Evolutionary conservation across 2,329 filamentous ascomycete species (phyloP), one percentile per base, ranked within the genome.

Genomic region (Colletotrichum sp.): DNA sequence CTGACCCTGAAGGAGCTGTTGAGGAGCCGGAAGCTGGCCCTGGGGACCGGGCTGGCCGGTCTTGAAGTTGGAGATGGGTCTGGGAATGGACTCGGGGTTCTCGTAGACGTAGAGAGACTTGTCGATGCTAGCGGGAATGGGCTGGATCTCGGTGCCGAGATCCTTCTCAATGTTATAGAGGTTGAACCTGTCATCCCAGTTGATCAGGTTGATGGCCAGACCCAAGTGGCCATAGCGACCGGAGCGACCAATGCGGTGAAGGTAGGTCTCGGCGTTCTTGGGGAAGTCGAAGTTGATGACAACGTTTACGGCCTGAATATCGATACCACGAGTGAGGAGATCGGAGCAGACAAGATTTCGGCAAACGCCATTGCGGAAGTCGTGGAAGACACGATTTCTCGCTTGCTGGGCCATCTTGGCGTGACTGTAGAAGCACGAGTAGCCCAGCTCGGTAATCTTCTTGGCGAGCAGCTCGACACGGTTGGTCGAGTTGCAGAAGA

Each of bases 271-370:
- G 18, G 97, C 98, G 82, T 99, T 99, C 89, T 99, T 99, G 71
- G 97, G 97, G 85, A 99, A 99, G 83, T 99, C 97, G 82, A 99
- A 99, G 89, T 99, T 99, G 92, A 99, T 99, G 84, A 99, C 97
- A 71, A 99, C 97, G 81, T 99, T 99, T 83, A 99, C 97, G 70
- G 97, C 97, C 86, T 99, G 97, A 79, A 99, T 99, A 87, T 99
- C 97, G 82, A 99, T 99, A 92, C 97, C 97, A 87, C 97, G 96
- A 78, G 97, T 99, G 78, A 99, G 91, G 52, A 99, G 90, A 87
- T 99, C 97, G 4, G 98, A 99, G 87, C 97, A 99, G 78, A 99
- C 97, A 49, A 99, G 92, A 85, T 99, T 99, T 82, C 97, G 95
- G 89, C 96, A 99, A 69, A 98, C 96, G 75, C 97, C 97, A 81